A percentile compares a stretch with the other conserved stretches of the same genome.
Conservation (phyloP, 306 rosid species). For the Fagus crenata region DNA sequence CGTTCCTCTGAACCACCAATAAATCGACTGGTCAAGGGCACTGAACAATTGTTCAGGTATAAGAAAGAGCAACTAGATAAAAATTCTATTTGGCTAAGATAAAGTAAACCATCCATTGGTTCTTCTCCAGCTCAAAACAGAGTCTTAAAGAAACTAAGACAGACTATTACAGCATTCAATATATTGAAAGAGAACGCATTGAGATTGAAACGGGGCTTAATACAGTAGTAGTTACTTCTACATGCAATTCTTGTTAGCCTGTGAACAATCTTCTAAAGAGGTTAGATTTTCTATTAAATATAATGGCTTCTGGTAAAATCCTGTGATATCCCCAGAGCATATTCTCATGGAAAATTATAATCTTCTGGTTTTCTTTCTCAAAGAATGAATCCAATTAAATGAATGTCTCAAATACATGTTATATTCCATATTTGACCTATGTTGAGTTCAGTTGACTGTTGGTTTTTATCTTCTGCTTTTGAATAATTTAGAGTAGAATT, state of each 20-base stretch:
- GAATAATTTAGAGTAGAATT: not conserved
- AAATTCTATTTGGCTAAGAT: not conserved
- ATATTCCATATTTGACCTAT: not conserved
- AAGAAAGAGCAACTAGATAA: not conserved
- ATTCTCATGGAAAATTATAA: not conserved
- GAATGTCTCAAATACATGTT: not conserved
- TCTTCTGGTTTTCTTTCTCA: not conserved
- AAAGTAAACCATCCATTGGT: not conserved
- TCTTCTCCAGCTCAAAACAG: not conserved
- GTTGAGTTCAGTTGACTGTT: not conserved
- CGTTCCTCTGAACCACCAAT: slow-evolving; percentile 52
- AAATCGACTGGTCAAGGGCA: slow-evolving; percentile 20
- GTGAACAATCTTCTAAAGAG: not conserved
- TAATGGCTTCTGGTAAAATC: not conserved
- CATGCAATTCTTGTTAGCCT: too few species aligned
- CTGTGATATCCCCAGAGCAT: too few species aligned
- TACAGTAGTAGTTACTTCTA: too few species aligned
- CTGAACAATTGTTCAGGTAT: not conserved
- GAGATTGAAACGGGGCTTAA: not conserved
- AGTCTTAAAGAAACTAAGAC: not conserved
- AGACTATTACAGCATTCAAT: not conserved
- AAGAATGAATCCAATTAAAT: not conserved
- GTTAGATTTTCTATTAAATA: not conserved
- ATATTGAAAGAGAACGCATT: not conserved
- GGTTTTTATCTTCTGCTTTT: not conserved